phyloP scores from a whole-genome alignment of 305 asterid species.

The Fraxinus albicans region DNA sequence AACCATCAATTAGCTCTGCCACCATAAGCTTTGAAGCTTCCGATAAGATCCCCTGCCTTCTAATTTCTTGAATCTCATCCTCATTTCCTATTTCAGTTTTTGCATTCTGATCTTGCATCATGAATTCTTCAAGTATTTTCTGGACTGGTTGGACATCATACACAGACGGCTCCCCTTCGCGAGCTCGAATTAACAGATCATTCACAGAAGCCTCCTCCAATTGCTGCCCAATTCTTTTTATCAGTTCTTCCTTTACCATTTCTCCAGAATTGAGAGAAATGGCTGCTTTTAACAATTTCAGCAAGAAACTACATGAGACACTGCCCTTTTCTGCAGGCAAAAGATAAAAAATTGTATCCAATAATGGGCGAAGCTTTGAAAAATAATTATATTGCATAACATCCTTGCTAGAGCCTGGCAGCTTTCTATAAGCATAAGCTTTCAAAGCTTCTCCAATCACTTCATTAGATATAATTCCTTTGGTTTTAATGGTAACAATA shows the following conservation, averaged over 20 bases:
- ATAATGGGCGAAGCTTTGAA: constrained; percentile 47
- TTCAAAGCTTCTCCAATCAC: constrained; percentile 87
- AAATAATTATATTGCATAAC: constrained; percentile 49
- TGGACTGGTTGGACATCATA: constrained; percentile 58
- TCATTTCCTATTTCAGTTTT: constrained; percentile 43
- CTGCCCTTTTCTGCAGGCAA: constrained; percentile 78
- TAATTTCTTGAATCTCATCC: constrained; percentile 59
- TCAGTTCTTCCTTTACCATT: constrained; percentile 49
- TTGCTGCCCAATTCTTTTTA: constrained; percentile 72
- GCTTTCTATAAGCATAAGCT: constrained; percentile 70
- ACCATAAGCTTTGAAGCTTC: constrained; percentile 98
- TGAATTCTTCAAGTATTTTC: constrained; percentile 67
- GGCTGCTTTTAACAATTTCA: constrained; percentile 76
- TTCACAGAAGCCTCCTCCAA: constrained; percentile 81
- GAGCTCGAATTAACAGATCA: constrained; percentile 66
- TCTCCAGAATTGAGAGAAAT: constrained; percentile 70
- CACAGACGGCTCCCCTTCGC: constrained; percentile 51
- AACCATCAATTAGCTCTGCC: constrained; percentile 77
- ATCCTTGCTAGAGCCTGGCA: constrained; percentile 69
- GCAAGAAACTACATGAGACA: constrained; percentile 78
- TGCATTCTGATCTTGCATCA: constrained; percentile 46
- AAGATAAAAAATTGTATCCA: constrained; percentile 72
- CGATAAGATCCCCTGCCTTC: constrained; percentile 72
- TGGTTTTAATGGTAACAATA: constrained; percentile 47
- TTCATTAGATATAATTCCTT: constrained; percentile 46